Evolutionary conservation across 140 eudicot species (phyloP).

Genomic region (Oenanthe javanica): DNA sequence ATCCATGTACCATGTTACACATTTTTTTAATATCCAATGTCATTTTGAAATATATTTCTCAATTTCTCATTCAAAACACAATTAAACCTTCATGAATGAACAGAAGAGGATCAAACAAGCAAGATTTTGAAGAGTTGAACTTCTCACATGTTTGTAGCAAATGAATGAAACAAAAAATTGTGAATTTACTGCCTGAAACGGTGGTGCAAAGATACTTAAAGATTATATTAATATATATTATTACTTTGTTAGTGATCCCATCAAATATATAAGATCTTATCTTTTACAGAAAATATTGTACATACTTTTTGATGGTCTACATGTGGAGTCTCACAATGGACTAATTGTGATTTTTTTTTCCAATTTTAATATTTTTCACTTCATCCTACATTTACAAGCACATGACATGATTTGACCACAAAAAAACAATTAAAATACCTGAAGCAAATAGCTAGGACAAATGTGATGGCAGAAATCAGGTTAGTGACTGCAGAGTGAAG

Average conservation of each 20-base stretch:
- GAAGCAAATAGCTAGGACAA: slow-evolving; percentile 18
- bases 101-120: neutral
- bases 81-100: neutral
- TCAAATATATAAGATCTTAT: neutral
- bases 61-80: neutral
- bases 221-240: no score
- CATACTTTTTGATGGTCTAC: neutral
- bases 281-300: neutral
- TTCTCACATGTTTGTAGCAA: neutral
- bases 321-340: neutral
- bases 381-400: neutral
- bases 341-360: no score
- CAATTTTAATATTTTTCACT: no score
- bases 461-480: slow-evolving; percentile 26
- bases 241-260: neutral
- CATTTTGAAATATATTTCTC: neutral
- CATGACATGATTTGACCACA: neutral
- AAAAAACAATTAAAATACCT: slow-evolving; percentile 1
- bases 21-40: neutral
- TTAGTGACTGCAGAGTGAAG: slow-evolving; percentile 16
- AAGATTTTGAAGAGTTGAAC: neutral
- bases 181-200: neutral
- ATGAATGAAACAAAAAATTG: neutral
- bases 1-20: slow-evolving; percentile 9
- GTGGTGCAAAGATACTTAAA: neutral